phyloP scores from a whole-genome alignment of 345 rosid genomes.

The Turritis glabra region DNA sequence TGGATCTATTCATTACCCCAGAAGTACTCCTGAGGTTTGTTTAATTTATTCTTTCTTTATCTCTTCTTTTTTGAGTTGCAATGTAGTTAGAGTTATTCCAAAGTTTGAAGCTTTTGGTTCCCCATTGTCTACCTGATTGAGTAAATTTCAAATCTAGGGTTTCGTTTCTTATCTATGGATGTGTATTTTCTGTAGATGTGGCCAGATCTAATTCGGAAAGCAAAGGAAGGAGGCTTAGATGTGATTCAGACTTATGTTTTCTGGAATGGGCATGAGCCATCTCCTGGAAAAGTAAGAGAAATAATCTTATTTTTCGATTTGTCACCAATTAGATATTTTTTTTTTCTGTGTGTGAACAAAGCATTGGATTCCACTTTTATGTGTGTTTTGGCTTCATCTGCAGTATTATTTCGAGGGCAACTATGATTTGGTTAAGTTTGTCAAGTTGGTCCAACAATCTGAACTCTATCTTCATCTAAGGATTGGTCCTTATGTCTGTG shows the following conservation, averaged over 20 bases:
- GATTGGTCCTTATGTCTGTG: constrained; percentile 99
- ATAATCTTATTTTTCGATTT: constrained; percentile 11
- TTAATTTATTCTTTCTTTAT: neutral
- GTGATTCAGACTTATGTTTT: constrained; percentile 99
- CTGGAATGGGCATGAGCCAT: constrained; percentile 98
- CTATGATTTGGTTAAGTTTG: constrained; percentile 87
- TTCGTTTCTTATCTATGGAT: constrained; percentile 20
- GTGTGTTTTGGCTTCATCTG: constrained; percentile 27
- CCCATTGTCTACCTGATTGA: neutral
- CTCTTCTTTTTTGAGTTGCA: neutral
- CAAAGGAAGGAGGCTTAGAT: constrained; percentile 95
- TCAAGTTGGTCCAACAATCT: constrained; percentile 78
- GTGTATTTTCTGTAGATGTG: constrained; percentile 70
- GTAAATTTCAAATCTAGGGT: neutral
- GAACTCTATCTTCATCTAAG: constrained; percentile 94
- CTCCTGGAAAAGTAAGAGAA: constrained; percentile 73
- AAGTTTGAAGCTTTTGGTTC: constrained; percentile 6
- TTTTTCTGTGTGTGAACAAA: constrained; percentile 13
- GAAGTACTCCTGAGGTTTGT: constrained; percentile 91
- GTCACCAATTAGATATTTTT: constrained; percentile 11
- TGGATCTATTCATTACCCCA: constrained; percentile 98
- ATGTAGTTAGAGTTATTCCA: constrained; percentile 10
- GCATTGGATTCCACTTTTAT: constrained; percentile 33
- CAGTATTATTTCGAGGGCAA: constrained; percentile 88
- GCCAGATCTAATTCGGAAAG: constrained; percentile 97